These are phyloP conservation scores for Syzygium syzygioides DNA, from an alignment of 441 rosid genomes.

Conservation along the genomic window DNA sequence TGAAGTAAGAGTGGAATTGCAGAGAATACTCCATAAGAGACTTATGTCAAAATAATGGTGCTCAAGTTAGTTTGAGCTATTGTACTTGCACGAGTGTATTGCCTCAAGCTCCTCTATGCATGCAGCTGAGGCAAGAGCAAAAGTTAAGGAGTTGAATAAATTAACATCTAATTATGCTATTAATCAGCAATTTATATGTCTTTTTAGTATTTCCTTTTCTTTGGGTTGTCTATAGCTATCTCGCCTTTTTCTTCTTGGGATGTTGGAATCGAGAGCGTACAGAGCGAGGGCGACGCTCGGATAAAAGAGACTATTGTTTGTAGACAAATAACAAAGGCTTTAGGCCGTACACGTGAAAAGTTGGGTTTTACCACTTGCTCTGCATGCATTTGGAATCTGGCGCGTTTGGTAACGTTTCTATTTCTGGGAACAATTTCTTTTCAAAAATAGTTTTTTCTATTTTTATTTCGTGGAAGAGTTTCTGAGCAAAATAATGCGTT, in stretches of 20 bases:
- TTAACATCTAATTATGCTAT: background rate
- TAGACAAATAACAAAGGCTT: background rate
- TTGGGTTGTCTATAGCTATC: background rate
- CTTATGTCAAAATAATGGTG: background rate
- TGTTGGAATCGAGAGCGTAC: background rate
- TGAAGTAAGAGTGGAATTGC: background rate
- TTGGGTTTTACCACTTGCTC: background rate
- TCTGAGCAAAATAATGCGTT: no score
- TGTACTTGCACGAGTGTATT: background rate
- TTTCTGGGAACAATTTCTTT: no score
- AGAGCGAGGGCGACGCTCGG: background rate
- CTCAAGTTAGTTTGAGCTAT: background rate
- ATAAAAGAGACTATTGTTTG: background rate
- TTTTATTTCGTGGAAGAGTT: no score
- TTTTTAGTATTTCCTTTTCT: background rate
- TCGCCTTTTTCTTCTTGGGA: background rate
- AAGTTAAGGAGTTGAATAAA: background rate
- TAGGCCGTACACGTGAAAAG: background rate
- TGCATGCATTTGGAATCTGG: background rate
- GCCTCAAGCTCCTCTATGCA: background rate
- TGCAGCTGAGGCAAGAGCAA: background rate
- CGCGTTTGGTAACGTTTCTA: no score
- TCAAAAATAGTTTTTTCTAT: no score
- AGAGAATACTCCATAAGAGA: background rate
- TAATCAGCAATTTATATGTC: background rate